A percentile compares a stretch with the other conserved stretches of the same genome.
Conservation (phyloP, 129 eudicot genomes). For the Artemisia tridentata region DNA sequence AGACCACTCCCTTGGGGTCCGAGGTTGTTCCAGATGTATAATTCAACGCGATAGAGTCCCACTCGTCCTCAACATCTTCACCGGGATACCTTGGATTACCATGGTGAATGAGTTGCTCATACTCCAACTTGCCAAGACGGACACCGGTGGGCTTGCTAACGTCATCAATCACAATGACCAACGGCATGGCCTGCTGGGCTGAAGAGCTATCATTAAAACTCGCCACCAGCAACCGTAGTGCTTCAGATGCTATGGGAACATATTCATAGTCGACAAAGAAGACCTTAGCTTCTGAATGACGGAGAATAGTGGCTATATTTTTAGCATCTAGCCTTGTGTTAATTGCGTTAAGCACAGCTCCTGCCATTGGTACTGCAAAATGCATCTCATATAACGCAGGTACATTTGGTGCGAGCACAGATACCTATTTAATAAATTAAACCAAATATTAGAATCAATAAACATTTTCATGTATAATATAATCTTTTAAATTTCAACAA, state of each 20-base stretch:
- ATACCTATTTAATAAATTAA: constrained; percentile 38
- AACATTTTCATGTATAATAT: background rate
- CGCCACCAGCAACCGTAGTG: constrained; percentile 40
- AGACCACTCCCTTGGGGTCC: constrained; percentile 61
- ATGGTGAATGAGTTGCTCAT: constrained; percentile 46
- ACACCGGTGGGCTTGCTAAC: constrained; percentile 48
- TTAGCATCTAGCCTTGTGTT: constrained; percentile 64
- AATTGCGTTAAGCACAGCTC: constrained; percentile 69
- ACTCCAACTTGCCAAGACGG: constrained; percentile 61
- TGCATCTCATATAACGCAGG: constrained; percentile 82
- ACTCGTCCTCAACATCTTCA: constrained; percentile 48
- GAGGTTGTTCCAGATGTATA: constrained; percentile 77
- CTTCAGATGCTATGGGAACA: constrained; percentile 50
- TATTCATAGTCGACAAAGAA: constrained; percentile 65
- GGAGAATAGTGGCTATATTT: constrained; percentile 61
- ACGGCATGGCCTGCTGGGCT: constrained; percentile 32
- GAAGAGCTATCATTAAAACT: constrained; percentile 5
- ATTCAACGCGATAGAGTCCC: constrained; percentile 57
- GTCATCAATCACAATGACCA: constrained; percentile 68
- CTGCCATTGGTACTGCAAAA: constrained; percentile 80
- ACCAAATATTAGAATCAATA: background rate
- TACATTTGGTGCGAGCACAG: constrained; percentile 73
- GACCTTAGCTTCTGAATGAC: constrained; percentile 72
- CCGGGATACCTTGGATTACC: constrained; percentile 45
- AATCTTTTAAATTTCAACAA: background rate